A percentile compares a stretch with the other conserved stretches of the same genome.
phyloP scores from a whole-genome alignment of 2,329 filamentous ascomycete genomes.

The Paracamarosporium sp. region DNA sequence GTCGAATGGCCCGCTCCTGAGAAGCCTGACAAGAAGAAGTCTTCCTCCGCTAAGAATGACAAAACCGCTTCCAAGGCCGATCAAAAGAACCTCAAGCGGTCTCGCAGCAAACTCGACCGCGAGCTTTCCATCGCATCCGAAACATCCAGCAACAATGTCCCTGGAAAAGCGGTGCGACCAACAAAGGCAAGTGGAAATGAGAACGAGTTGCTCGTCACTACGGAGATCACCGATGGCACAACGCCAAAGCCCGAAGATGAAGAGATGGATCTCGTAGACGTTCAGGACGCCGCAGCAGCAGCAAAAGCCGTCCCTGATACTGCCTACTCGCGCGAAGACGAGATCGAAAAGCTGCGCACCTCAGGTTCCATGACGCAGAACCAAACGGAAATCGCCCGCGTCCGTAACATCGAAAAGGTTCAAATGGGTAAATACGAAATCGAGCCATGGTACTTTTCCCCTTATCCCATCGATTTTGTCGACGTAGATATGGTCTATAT shows the following conservation, averaged over 20 bases:
- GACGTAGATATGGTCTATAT: conserved; percentile 92
- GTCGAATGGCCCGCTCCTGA: conserved; percentile 97
- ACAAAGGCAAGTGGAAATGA: conserved; percentile 67
- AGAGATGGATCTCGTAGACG: conserved; percentile 59
- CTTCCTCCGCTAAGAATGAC: conserved; percentile 44
- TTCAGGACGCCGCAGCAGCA: conserved; percentile 59
- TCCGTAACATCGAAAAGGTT: conserved; percentile 90
- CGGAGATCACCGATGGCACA: conserved; percentile 54
- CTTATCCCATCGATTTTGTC: conserved; percentile 88
- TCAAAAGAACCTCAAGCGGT: conserved; percentile 54
- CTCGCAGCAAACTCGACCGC: conserved; percentile 55
- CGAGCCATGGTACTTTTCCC: conserved; percentile 98
- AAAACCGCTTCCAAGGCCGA: conserved; percentile 53
- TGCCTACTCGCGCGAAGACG: conserved; percentile 79
- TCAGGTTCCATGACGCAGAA: conserved; percentile 99
- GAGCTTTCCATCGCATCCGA: conserved; percentile 64
- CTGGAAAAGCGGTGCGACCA: conserved; percentile 54
- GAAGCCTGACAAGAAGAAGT: conserved; percentile 85
- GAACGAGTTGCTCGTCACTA: conserved; percentile 59
- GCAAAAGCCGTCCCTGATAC: conserved; percentile 60
- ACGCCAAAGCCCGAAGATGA: conserved; percentile 60
- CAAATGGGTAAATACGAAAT: conserved; percentile 93
- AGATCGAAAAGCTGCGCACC: conserved; percentile 94
- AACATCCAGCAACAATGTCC: conserved; percentile 57
- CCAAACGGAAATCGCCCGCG: conserved; percentile 92